phyloP scores from a whole-genome alignment of 176 grass and related monocot genomes.

The Avena sativa region DNA sequence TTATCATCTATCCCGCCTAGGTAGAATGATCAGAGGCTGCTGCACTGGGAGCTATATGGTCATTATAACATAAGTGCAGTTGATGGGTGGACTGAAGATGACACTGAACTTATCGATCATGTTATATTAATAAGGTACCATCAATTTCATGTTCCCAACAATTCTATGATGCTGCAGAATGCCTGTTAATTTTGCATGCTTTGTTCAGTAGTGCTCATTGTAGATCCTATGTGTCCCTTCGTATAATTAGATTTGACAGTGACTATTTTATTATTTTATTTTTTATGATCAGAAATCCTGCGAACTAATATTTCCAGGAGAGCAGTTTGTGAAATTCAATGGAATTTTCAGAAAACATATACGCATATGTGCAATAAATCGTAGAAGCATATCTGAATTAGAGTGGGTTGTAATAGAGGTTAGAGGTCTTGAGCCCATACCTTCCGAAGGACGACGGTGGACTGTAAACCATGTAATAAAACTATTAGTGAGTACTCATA shows the following conservation, averaged over 20 bases:
- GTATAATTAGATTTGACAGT: neutral
- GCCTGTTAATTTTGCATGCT: neutral
- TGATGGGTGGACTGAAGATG: constrained; percentile 91
- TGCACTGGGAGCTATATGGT: constrained; percentile 83
- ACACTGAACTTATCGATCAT: constrained; percentile 73
- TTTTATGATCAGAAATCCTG: constrained; percentile 58
- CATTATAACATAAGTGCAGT: constrained; percentile 91
- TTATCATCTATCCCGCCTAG: no score
- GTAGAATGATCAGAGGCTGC: constrained; percentile 88
- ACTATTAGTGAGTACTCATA: no score
- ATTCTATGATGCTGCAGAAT: neutral
- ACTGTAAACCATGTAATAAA: constrained; percentile 79
- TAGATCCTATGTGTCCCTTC: neutral
- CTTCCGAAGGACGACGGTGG: constrained; percentile 70
- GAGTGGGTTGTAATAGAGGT: constrained; percentile 80
- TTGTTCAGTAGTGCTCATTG: neutral
- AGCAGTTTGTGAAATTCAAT: constrained; percentile 53
- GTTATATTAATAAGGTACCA: constrained; percentile 67
- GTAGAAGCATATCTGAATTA: constrained; percentile 85
- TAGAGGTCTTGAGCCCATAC: constrained; percentile 70
- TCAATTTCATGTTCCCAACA: constrained; percentile 2
- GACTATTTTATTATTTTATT: neutral
- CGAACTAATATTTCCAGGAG: constrained; percentile 55
- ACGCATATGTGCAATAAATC: constrained; percentile 74
- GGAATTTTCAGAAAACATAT: constrained; percentile 66